phyloP scores from a whole-genome alignment of 2,329 filamentous ascomycete species.

The Neurospora sp. region DNA sequence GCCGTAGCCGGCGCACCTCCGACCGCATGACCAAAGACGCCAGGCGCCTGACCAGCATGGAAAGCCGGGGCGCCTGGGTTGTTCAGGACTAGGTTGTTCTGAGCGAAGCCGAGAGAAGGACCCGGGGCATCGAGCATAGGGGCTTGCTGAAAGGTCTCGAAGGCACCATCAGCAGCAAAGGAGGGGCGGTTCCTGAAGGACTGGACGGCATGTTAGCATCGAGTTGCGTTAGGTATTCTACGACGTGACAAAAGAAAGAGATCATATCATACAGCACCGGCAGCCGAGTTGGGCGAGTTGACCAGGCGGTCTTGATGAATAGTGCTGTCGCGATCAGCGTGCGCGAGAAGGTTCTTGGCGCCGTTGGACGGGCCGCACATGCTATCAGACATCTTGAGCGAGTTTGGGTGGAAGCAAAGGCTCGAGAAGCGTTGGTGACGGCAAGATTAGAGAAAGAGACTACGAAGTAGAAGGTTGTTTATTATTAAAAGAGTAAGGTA shows the following conservation, averaged over 20 bases:
- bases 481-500: not conserved
- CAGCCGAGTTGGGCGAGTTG: constrained; percentile 6
- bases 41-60: constrained; percentile 3
- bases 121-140: constrained; percentile 3
- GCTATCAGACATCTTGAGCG: constrained; percentile 28
- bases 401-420: not conserved
- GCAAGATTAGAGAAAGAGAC: not conserved
- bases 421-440: not conserved
- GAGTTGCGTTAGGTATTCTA: not conserved
- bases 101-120: not conserved
- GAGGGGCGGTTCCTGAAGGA: constrained; percentile 15
- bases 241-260: not conserved
- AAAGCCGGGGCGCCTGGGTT: not conserved
- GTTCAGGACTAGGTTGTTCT: not conserved
- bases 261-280: not conserved
- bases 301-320: constrained; percentile 62
- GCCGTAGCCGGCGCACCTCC: not conserved
- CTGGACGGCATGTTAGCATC: constrained; percentile 10
- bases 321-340: constrained; percentile 57
- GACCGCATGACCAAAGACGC: constrained; percentile 7
- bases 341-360: constrained; percentile 63
- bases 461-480: not conserved
- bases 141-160: constrained; percentile 15
- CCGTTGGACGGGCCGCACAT: constrained; percentile 68
- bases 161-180: constrained; percentile 11